A percentile compares a stretch with the other conserved stretches of the same genome.
Conservation (phyloP, 371 early-diverging fungal species). For the Syncephalastrum monosporum region DNA sequence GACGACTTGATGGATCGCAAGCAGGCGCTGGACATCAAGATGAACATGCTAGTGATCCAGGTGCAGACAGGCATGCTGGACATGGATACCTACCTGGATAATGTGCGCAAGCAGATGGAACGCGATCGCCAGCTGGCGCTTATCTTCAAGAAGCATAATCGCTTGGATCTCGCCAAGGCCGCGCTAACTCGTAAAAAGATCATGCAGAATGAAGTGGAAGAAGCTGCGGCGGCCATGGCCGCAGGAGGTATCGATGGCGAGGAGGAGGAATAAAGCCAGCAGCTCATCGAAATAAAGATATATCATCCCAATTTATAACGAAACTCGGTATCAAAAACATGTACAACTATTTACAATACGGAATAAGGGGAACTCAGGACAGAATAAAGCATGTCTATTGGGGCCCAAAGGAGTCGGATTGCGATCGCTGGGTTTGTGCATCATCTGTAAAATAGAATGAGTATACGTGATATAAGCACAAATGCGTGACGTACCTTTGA, state of each 20-base stretch:
- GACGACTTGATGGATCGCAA: slow-evolving; percentile 70
- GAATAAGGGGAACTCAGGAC: no score
- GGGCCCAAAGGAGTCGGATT: no score
- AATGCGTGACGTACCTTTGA: slow-evolving; percentile 48
- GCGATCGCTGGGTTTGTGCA: no score
- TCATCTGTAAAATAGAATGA: no score
- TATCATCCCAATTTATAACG: no score
- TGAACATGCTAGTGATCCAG: slow-evolving; percentile 77
- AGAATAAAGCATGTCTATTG: no score
- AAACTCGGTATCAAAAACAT: no score
- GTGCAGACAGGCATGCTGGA: slow-evolving; percentile 77
- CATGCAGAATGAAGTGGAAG: slow-evolving; percentile 79
- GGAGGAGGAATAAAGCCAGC: background rate
- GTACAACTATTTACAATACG: no score
- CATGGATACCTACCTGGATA: slow-evolving; percentile 67
- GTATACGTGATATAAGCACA: no score
- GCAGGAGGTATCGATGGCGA: background rate
- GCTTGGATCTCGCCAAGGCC: slow-evolving; percentile 66
- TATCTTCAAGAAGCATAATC: slow-evolving; percentile 62
- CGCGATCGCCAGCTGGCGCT: slow-evolving; percentile 69
- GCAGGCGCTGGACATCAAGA: slow-evolving; percentile 71
- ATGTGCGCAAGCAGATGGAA: slow-evolving; percentile 57
- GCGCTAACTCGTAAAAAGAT: slow-evolving; percentile 72
- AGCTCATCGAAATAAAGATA: no score
- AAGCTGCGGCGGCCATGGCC: slow-evolving; percentile 74